phyloP scores from a whole-genome alignment of 176 grass and related monocot species.

The Phoenix roebelenii region DNA sequence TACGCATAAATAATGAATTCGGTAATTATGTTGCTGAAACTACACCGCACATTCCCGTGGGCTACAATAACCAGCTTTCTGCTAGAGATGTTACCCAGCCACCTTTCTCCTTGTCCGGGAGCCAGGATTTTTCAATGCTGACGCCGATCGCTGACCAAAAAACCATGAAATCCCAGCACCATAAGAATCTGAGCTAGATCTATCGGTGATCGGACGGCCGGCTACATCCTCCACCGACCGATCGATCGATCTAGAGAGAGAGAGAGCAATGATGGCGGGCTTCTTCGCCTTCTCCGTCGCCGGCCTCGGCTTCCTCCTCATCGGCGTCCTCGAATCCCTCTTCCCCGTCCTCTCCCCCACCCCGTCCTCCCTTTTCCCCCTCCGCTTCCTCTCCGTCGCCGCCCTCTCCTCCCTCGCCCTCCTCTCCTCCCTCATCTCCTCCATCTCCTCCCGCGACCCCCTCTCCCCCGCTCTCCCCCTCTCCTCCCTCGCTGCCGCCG shows the following conservation, averaged over 20 bases:
- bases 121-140: background rate
- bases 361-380: slow-evolving; percentile 24
- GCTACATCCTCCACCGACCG: too few species aligned
- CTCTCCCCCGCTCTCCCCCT: slow-evolving; percentile 51
- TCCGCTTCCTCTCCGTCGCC: slow-evolving; percentile 32
- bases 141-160: too few species aligned
- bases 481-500: slow-evolving; percentile 51
- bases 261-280: slow-evolving; percentile 37
- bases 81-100: too few species aligned
- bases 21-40: too few species aligned
- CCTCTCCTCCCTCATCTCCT: slow-evolving; percentile 17
- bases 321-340: slow-evolving; percentile 48
- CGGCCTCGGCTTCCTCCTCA: slow-evolving; percentile 58
- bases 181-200: background rate
- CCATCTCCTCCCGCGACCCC: slow-evolving; percentile 13
- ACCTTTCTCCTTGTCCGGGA: too few species aligned
- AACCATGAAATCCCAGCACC: too few species aligned
- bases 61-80: too few species aligned
- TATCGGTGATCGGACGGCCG: too few species aligned
- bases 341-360: slow-evolving; percentile 16
- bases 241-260: too few species aligned
- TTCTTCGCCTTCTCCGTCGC: slow-evolving; percentile 56
- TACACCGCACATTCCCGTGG: too few species aligned
- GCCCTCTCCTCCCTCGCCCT: slow-evolving; percentile 31
- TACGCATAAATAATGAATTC: too few species aligned